These are phyloP conservation scores for Diophrys sp. DNA, from an alignment of 73 alveolate species.

Conservation along the genomic window DNA sequence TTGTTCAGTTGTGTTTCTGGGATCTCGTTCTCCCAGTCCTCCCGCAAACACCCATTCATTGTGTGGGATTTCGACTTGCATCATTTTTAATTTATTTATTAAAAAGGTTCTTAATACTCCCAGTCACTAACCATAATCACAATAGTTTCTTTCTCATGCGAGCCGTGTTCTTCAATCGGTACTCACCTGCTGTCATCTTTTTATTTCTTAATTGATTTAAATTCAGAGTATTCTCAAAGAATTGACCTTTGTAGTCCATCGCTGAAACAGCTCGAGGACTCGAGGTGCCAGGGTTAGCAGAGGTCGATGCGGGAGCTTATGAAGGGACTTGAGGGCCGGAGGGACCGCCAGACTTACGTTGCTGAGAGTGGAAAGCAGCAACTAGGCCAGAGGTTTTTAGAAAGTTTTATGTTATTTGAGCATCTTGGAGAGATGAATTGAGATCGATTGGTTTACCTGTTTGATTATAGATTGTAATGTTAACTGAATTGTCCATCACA, in stretches of 20 bases:
- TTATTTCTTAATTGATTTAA: neutral
- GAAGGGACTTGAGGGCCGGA: neutral
- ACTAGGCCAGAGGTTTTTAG: neutral
- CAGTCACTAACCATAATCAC: neutral
- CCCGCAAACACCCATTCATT: slow-evolving; percentile 1
- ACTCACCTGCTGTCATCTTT: neutral
- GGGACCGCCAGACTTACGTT: neutral
- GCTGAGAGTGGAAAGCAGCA: neutral
- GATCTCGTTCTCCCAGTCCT: slow-evolving; percentile 3
- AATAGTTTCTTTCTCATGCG: neutral
- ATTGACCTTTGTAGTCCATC: neutral
- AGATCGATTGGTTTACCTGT: neutral
- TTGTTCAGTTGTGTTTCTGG: neutral
- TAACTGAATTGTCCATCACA: slow-evolving; percentile 16
- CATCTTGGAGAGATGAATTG: neutral
- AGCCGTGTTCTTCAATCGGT: neutral
- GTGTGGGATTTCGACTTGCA: neutral
- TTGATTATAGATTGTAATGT: slow-evolving; percentile 1
- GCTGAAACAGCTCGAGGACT: slow-evolving; percentile 1
- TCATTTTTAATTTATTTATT: neutral
- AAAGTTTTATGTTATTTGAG: neutral
- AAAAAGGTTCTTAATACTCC: neutral
- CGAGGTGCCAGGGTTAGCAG: neutral
- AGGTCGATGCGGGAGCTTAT: neutral
- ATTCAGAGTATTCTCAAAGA: neutral